Percentiles rank a stretch among this genome's conserved stretches.
phyloP scores from a whole-genome alignment of 2,329 filamentous ascomycete genomes.

The Colletotrichum ledebouriae region DNA sequence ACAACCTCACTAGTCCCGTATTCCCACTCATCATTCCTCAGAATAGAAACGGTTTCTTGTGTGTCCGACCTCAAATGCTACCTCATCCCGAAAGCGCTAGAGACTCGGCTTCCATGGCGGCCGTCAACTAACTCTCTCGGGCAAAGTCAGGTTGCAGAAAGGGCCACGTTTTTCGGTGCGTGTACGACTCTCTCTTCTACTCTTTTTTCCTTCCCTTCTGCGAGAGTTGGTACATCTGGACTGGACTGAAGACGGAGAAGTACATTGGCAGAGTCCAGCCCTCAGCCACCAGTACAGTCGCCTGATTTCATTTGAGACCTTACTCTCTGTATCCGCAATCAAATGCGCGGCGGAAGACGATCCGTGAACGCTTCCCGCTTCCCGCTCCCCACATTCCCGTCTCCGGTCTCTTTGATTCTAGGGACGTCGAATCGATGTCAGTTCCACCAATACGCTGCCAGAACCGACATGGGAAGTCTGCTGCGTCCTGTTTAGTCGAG shows the following conservation, averaged over 20 bases:
- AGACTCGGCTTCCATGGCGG: not conserved
- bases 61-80: conserved; percentile 8
- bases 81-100: conserved; percentile 9
- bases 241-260: conserved; percentile 2
- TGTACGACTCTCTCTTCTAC: conserved; percentile 5
- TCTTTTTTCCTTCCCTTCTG: not conserved
- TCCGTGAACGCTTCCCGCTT: conserved; percentile 42
- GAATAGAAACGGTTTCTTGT: conserved; percentile 15
- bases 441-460: conserved; percentile 40
- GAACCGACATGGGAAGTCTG: conserved; percentile 20
- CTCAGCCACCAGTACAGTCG: conserved; percentile 21
- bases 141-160: conserved; percentile 21
- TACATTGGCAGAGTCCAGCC: conserved; percentile 19
- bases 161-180: conserved; percentile 21
- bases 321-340: conserved; percentile 31
- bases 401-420: conserved; percentile 28
- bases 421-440: conserved; percentile 25
- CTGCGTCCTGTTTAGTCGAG: conserved; percentile 13
- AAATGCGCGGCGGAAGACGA: conserved; percentile 36
- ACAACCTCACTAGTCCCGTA: conserved; percentile 9
- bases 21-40: conserved; percentile 9
- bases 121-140: not conserved
- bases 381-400: conserved; percentile 39
- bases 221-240: conserved; percentile 20
- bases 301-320: conserved; percentile 22